Conservation (phyloP, 2,329 filamentous ascomycete genomes). For the Coniochaeta sp. region DNA sequence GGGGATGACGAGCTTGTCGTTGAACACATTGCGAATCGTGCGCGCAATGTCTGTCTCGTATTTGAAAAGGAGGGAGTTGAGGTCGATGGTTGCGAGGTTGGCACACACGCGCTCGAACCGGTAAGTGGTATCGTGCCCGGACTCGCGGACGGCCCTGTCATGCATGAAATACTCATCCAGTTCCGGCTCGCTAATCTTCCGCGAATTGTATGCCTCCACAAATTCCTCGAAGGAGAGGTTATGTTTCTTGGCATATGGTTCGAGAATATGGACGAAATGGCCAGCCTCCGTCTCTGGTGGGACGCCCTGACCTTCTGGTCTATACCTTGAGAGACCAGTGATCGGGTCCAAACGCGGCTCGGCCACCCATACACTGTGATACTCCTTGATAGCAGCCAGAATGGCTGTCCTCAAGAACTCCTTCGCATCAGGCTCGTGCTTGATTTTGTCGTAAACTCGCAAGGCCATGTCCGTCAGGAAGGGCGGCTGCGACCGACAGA, state of each 20-base stretch:
- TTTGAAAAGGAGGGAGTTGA: slow-evolving; percentile 93
- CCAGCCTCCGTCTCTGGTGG: slow-evolving; percentile 85
- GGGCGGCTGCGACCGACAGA: slow-evolving; percentile 87
- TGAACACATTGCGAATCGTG: slow-evolving; percentile 76
- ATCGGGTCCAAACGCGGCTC: slow-evolving; percentile 69
- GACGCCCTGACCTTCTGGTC: slow-evolving; percentile 75
- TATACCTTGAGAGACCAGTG: slow-evolving; percentile 77
- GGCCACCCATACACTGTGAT: slow-evolving; percentile 80
- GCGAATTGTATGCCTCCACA: slow-evolving; percentile 78
- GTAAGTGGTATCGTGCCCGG: slow-evolving; percentile 93
- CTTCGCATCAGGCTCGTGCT: slow-evolving; percentile 68
- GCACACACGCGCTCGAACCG: slow-evolving; percentile 83
- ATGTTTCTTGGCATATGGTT: slow-evolving; percentile 78
- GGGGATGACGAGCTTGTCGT: slow-evolving; percentile 75
- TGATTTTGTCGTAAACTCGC: slow-evolving; percentile 88
- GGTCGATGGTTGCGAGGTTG: slow-evolving; percentile 84
- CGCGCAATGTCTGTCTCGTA: slow-evolving; percentile 92
- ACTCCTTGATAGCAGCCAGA: slow-evolving; percentile 93
- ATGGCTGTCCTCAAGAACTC: slow-evolving; percentile 77
- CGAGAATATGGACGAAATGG: slow-evolving; percentile 78
- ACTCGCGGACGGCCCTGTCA: slow-evolving; percentile 91
- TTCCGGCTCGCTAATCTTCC: slow-evolving; percentile 71
- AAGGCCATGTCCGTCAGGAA: slow-evolving; percentile 97
- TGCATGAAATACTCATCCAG: slow-evolving; percentile 94
- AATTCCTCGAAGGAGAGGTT: slow-evolving; percentile 77